Evolutionary conservation across 192 early-diverging fungal genomes (phyloP), one percentile per base, ranked within the genome.

Genomic region (Neocallimastix lanati): DNA sequence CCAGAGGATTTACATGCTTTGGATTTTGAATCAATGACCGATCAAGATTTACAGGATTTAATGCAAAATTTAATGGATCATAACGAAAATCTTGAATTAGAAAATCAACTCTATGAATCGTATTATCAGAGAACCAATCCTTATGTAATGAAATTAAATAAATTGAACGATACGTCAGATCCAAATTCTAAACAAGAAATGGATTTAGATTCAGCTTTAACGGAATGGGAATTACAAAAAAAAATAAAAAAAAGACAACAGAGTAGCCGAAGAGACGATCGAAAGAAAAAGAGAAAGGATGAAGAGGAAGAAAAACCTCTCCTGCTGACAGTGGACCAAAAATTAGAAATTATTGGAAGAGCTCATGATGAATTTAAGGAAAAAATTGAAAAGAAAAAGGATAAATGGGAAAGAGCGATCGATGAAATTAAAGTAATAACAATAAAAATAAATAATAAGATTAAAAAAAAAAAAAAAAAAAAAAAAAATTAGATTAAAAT

Each of bases 291-390:
- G 83, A 77, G 81, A 83, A 79, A 27, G 28, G 76, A 87, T 84
- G 82, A 88, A 87, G 79, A 88, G 88, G 81, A 84, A 83, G 84
- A 88, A 29, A 83, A 85, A 76, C 85, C 82, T 13, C 81, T 89
- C 25, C 78, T 84, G 13, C 77, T 90, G 15, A 90, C 88, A 25
- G 81, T 85, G 0, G 89, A 90, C 78, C 89, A 90, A 77, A 90
- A 90, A 77, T 77, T 84, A 16, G 89, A 90, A 79, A 90, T 90
- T 80, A 88, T 88, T 4, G 90, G 87, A 28, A 78, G 89, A 25
- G 89, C 89, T 67, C 80, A 90, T 30, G 89, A 90, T 78, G 89
- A 90, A 80, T 81, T 90, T 29, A 78, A 84, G n/a, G 89, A 90
- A 79, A 86, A 90, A 81, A 90, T 90, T 78, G 86, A 90, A 77